Base-by-base conservation (phyloP, 2,329 filamentous ascomycete species). In the Didymella pinodella region DNA sequence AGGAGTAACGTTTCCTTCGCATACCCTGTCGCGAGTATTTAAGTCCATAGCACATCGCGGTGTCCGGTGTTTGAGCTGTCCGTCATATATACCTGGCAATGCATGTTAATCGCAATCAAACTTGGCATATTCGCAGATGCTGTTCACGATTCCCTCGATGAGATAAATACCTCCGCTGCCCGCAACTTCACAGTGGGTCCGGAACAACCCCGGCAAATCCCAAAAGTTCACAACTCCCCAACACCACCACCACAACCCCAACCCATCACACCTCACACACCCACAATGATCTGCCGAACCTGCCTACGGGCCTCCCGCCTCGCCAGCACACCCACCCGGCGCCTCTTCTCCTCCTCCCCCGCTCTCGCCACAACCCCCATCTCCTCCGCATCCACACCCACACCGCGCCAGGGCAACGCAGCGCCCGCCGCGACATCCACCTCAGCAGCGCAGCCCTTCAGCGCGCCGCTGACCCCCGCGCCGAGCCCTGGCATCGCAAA, bases 381-480 rank as follows among this genome's bases (percentile, higher is more conserved):
- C 65, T 67, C 71, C 36, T 66, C 66, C 28, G 61, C 67, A 31
- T 62, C 74, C 34, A 65, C 68, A 6, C 66, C 69, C 45, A 61
- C 70, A 32, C 66, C 71, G 18, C 67, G 70, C 57, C 70, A 40
- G 36, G 36, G 36, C 36, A 40, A 49, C 31, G 63, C 70, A 32
- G 70, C 73, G 29, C 76, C 78, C 2, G 71, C 78, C 6, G 78
- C 79, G 31, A 81, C 79, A 1, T 81, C 80, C 1, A 80, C 78
- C 20, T 77, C 79, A 1, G 77, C 78, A 28, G 78, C 80, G 8
- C 80, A 82, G 62, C 79, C 81, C 2, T 80, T 82, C 63, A 80
- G 75, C 70, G 78, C 77, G 34, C 75, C 78, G 1, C 59, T 77
- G n/a, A 71, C 73, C 3, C 67, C 72, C 8, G 59, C 64, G 3